Conservation (phyloP, 2,329 filamentous ascomycete species). For the Colletotrichum sp. region DNA sequence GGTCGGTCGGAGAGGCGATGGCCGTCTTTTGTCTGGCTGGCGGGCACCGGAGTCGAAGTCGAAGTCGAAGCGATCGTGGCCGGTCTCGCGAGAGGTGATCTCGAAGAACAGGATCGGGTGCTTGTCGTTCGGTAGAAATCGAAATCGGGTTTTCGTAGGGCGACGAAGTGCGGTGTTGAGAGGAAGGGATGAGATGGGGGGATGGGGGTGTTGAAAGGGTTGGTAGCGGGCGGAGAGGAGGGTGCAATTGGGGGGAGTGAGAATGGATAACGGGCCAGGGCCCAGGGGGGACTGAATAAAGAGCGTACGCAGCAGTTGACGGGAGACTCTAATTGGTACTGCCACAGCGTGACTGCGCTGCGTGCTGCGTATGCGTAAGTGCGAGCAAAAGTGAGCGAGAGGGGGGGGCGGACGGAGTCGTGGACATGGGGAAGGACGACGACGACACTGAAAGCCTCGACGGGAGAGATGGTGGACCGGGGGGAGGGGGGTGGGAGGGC, state of each 20-base stretch:
- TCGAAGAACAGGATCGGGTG: neutral
- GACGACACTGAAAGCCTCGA: neutral
- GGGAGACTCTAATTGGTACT: neutral
- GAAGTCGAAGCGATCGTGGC: neutral
- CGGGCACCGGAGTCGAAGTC: neutral
- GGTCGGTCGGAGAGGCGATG: neutral
- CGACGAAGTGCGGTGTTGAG: conserved; percentile 9
- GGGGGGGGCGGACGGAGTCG: neutral
- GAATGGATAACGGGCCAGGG: neutral
- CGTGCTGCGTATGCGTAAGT: neutral
- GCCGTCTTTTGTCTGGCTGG: neutral
- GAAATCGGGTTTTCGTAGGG: conserved; percentile 11
- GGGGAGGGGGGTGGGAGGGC: neutral
- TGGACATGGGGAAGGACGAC: neutral
- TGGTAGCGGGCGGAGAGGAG: conserved; percentile 22
- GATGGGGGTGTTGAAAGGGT: conserved; percentile 23
- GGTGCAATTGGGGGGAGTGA: conserved; percentile 11
- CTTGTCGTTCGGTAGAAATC: conserved; percentile 14
- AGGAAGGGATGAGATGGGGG: conserved; percentile 20
- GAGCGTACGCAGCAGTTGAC: neutral
- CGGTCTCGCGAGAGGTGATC: neutral
- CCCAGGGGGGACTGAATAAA: conserved; percentile 8
- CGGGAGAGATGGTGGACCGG: neutral
- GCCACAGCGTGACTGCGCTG: neutral
- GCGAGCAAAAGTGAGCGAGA: neutral